phyloP scores from a whole-genome alignment of 768 basidiomycete genomes.

The Harrya chromipes region DNA sequence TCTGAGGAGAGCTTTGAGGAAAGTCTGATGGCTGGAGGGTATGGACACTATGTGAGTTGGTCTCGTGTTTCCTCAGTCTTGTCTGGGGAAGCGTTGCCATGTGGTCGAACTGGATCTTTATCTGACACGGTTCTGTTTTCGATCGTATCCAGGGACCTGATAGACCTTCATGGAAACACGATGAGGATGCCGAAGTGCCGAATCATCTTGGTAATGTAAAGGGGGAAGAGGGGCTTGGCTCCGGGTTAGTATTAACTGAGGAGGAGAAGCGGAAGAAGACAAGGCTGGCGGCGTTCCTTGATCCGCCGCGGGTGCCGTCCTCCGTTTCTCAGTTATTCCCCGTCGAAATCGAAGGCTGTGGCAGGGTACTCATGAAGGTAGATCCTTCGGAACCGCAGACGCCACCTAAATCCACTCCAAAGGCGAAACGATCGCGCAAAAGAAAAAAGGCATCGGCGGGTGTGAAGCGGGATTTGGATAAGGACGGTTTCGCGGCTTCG shows the following conservation, averaged over 20 bases:
- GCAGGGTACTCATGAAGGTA: slow-evolving; percentile 65
- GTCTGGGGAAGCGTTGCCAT: neutral
- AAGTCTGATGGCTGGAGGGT: slow-evolving; percentile 78
- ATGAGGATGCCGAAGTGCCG: slow-evolving; percentile 14
- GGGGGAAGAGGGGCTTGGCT: slow-evolving; percentile 11
- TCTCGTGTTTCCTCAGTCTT: neutral
- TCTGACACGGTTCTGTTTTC: slow-evolving; percentile 9
- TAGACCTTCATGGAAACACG: slow-evolving; percentile 16
- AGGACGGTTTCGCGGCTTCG: slow-evolving; percentile 11
- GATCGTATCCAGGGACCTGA: slow-evolving; percentile 25
- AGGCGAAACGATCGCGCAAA: slow-evolving; percentile 45
- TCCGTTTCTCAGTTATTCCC: slow-evolving; percentile 48
- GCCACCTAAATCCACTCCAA: slow-evolving; percentile 27
- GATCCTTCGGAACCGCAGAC: slow-evolving; percentile 38
- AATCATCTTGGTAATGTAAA: slow-evolving; percentile 9
- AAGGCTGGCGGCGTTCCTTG: slow-evolving; percentile 66
- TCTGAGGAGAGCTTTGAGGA: slow-evolving; percentile 85
- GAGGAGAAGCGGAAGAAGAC: slow-evolving; percentile 65
- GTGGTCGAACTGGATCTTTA: slow-evolving; percentile 7
- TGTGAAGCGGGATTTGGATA: slow-evolving; percentile 15
- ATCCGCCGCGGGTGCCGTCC: slow-evolving; percentile 33
- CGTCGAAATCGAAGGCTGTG: slow-evolving; percentile 64
- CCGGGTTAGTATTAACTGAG: slow-evolving; percentile 36
- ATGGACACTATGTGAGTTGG: slow-evolving; percentile 66
- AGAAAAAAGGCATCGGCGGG: slow-evolving; percentile 45